Evolutionary conservation across 805 yeast genomes (phyloP).

Genomic region (Wickerhamomyces pijperi): DNA sequence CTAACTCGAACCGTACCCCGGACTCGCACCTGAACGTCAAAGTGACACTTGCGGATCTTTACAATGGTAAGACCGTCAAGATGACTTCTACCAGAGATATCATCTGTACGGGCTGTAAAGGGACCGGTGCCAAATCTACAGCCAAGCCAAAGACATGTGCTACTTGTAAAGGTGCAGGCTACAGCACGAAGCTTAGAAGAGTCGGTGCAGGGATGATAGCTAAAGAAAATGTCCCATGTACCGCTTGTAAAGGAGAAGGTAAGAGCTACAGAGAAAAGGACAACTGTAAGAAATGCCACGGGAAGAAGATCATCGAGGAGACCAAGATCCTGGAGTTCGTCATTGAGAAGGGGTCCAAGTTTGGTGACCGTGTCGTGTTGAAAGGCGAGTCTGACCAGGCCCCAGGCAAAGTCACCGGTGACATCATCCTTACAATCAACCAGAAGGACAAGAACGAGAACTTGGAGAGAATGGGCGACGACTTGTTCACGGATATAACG

Average conservation of each 20-base stretch:
- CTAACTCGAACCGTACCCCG: constrained; percentile 32
- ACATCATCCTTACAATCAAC: constrained; percentile 53
- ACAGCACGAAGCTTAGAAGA: constrained; percentile 43
- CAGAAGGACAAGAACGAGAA: constrained; percentile 22
- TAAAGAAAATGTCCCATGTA: constrained; percentile 49
- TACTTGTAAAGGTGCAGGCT: constrained; percentile 66
- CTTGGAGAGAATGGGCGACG: constrained; percentile 52
- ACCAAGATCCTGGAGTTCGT: constrained; percentile 67
- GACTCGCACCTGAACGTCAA: constrained; percentile 60
- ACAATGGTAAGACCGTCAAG: constrained; percentile 71
- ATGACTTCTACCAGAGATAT: constrained; percentile 62
- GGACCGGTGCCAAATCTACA: constrained; percentile 59
- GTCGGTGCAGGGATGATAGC: constrained; percentile 71
- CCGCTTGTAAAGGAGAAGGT: constrained; percentile 65
- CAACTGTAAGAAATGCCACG: constrained; percentile 67
- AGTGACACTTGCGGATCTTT: constrained; percentile 62
- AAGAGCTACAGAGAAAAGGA: constrained; percentile 49
- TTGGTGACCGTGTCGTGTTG: constrained; percentile 50
- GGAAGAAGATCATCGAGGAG: constrained; percentile 50
- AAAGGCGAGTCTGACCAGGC: constrained; percentile 69
- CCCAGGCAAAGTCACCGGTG: constrained; percentile 66
- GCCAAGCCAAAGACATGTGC: constrained; percentile 49
- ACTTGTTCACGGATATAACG: constrained; percentile 47
- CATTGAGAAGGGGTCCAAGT: constrained; percentile 59
- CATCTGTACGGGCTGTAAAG: constrained; percentile 63